phyloP scores from a whole-genome alignment of 2,329 filamentous ascomycete genomes.

The Phialophora macrospora region DNA sequence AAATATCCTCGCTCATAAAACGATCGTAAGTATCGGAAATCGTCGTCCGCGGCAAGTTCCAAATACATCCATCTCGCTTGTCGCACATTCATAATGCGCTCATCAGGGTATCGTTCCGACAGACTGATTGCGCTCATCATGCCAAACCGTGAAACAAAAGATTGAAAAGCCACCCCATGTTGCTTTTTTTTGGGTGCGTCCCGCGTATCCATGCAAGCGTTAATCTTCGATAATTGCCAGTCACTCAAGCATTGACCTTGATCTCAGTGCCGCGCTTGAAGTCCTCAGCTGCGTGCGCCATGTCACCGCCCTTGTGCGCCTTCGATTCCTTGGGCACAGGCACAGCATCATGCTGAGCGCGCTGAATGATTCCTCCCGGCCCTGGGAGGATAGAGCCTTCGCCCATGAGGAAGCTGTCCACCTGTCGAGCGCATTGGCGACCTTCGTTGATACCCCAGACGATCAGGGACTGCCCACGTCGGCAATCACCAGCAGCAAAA shows the following conservation, averaged over 20 bases:
- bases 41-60: constrained; percentile 13
- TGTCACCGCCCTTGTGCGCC: constrained; percentile 33
- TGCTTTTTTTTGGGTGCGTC: constrained; percentile 7
- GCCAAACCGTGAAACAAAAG: constrained; percentile 16
- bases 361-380: constrained; percentile 90
- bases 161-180: constrained; percentile 15
- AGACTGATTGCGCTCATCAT: constrained; percentile 19
- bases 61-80: constrained; percentile 17
- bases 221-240: not conserved
- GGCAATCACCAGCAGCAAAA: constrained; percentile 93
- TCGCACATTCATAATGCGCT: constrained; percentile 19
- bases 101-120: constrained; percentile 19
- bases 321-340: constrained; percentile 38
- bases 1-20: constrained; percentile 23
- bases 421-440: constrained; percentile 87
- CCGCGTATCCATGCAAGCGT: constrained; percentile 1
- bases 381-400: constrained; percentile 78
- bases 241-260: constrained; percentile 24
- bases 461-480: constrained; percentile 91
- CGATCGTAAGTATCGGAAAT: constrained; percentile 27
- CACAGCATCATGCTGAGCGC: constrained; percentile 61
- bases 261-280: constrained; percentile 31
- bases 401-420: constrained; percentile 83
- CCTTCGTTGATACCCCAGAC: constrained; percentile 99
- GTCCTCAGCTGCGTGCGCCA: constrained; percentile 35